Evolutionary conservation across 2,329 filamentous ascomycete species (phyloP).

Genomic region (Arthrobotrys entomopaga): DNA sequence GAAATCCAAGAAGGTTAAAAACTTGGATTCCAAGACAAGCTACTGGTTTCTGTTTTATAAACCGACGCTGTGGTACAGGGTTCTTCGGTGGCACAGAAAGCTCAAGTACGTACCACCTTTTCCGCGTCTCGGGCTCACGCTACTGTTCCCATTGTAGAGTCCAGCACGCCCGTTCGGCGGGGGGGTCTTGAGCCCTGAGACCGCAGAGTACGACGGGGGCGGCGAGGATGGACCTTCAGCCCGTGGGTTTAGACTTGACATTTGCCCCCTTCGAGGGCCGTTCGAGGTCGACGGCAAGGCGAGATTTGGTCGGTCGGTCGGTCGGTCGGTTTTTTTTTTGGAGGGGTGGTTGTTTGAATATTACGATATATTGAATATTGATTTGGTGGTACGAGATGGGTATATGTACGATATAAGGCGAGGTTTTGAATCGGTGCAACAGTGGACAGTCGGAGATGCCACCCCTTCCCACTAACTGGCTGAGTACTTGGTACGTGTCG

Average conservation of each 20-base stretch:
- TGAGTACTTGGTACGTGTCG: background rate
- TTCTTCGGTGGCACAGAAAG: constrained; percentile 22
- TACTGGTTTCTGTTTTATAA: background rate
- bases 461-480: background rate
- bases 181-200: constrained; percentile 53
- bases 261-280: constrained; percentile 52
- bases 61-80: too few relatives aligned
- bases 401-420: background rate
- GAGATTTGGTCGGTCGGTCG: constrained; percentile 12
- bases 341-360: constrained; percentile 4
- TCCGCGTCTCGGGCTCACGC: constrained; percentile 48
- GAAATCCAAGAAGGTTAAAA: constrained; percentile 12
- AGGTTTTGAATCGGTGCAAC: constrained; percentile 13
- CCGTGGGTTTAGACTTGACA: constrained; percentile 53
- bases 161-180: constrained; percentile 52
- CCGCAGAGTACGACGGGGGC: constrained; percentile 50
- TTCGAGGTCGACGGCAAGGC: constrained; percentile 47
- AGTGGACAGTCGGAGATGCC: constrained; percentile 6
- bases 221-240: constrained; percentile 55
- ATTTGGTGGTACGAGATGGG: too few relatives aligned
- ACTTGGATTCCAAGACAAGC: background rate
- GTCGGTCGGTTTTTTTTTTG: background rate
- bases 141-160: constrained; percentile 53
- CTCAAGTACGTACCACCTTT: constrained; percentile 50
- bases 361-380: background rate